Conservation (phyloP, 208 protist genomes). For the Trypanosoma mega region DNA sequence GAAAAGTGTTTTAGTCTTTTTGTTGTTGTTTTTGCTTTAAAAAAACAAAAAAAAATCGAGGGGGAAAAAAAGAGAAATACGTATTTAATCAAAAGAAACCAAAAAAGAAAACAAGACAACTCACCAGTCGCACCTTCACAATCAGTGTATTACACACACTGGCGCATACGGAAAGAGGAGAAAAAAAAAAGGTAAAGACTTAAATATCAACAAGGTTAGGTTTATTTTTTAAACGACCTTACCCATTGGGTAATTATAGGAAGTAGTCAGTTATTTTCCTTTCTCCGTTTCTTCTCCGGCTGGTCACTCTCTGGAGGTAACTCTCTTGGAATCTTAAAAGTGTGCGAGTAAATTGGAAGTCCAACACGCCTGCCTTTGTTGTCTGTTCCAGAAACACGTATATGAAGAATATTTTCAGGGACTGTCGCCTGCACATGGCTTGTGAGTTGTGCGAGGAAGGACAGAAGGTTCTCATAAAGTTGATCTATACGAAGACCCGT, state of each 20-base stretch:
- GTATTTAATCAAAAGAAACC: constrained; percentile 5
- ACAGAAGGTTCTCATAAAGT: constrained; percentile 70
- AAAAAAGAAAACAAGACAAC: constrained; percentile 16
- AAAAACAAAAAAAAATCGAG: constrained; percentile 18
- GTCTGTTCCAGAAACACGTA: constrained; percentile 76
- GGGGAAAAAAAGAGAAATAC: background rate
- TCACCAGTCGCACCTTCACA: too few species aligned
- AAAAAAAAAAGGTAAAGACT: background rate
- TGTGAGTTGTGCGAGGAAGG: constrained; percentile 64
- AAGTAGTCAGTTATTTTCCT: constrained; percentile 12
- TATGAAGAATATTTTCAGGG: constrained; percentile 65
- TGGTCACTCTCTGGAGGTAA: constrained; percentile 6
- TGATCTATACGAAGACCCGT: constrained; percentile 53
- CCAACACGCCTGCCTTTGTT: constrained; percentile 56
- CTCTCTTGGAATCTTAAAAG: constrained; percentile 42
- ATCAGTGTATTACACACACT: too few species aligned
- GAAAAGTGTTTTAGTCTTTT: constrained; percentile 4
- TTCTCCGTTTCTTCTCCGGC: constrained; percentile 16
- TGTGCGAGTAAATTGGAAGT: constrained; percentile 72
- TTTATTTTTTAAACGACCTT: too few species aligned
- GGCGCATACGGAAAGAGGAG: constrained; percentile 7
- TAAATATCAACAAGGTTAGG: too few species aligned
- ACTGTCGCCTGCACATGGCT: constrained; percentile 51
- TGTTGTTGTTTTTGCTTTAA: background rate
- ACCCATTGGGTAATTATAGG: too few species aligned